phyloP scores from a whole-genome alignment of 306 rosid genomes.

The Acacia crassicarpa region DNA sequence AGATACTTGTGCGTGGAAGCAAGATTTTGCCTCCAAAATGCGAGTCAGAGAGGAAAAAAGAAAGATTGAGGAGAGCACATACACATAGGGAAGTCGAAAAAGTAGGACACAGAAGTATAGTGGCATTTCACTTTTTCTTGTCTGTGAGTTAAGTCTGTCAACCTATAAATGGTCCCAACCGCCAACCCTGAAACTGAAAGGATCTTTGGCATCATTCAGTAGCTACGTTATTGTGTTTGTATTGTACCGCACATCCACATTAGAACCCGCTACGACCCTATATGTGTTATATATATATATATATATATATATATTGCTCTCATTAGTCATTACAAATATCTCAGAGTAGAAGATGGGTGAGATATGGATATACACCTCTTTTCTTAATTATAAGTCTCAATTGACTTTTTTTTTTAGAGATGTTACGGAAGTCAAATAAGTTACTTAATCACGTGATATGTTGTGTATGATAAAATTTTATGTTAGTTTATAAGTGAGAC shows the following conservation, averaged over 20 bases:
- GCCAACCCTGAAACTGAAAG: background rate
- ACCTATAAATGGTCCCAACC: background rate
- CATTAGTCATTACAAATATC: no score
- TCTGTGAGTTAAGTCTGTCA: no score
- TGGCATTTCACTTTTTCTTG: background rate
- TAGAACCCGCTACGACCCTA: background rate
- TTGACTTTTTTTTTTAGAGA: no score
- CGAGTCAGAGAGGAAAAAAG: background rate
- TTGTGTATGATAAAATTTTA: no score
- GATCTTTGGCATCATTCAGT: background rate
- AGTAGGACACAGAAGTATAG: background rate
- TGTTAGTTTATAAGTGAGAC: no score
- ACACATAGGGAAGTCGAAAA: background rate
- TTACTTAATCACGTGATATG: no score
- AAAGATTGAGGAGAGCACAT: background rate
- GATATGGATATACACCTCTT: no score
- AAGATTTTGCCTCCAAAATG: background rate
- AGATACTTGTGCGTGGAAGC: background rate
- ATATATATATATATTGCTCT: no score
- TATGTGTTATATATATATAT: no score
- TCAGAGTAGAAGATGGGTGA: no score
- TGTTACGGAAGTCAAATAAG: no score
- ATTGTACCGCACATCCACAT: background rate
- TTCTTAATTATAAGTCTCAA: accelerated
- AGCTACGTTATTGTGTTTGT: background rate